These are phyloP conservation scores for Talaromyces sp. DNA, from an alignment of 2,329 filamentous ascomycete genomes.

Conservation along the genomic window DNA sequence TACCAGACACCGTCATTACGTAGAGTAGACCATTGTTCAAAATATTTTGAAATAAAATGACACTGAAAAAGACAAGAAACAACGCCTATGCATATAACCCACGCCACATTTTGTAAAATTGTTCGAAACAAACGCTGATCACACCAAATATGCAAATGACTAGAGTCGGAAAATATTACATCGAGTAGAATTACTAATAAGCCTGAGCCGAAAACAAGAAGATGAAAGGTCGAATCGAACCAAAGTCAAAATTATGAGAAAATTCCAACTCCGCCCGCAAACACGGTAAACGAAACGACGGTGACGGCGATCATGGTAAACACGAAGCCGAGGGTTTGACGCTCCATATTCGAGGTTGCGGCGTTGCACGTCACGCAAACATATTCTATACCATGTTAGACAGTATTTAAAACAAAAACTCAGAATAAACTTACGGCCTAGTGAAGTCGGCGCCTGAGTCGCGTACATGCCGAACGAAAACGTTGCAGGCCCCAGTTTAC, in stretches of 20 bases:
- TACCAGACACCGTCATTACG: not conserved
- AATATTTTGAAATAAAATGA: not conserved
- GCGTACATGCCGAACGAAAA: constrained; percentile 61
- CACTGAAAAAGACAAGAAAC: not conserved
- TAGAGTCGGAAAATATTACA: not conserved
- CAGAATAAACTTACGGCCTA: constrained; percentile 38
- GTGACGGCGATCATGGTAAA: constrained; percentile 53
- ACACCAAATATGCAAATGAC: not conserved
- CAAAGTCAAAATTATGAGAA: constrained; percentile 16
- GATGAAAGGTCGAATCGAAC: not conserved
- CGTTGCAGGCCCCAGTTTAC: constrained; percentile 50
- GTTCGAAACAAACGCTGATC: not conserved
- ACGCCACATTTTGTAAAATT: not conserved
- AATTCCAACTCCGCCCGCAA: constrained; percentile 38
- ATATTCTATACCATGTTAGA: constrained; percentile 24
- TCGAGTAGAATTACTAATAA: not conserved
- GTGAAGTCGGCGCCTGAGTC: constrained; percentile 47
- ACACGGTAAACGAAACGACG: constrained; percentile 53
- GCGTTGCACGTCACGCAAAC: constrained; percentile 53
- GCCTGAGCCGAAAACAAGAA: not conserved
- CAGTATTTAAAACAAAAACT: not conserved
- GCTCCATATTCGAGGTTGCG: constrained; percentile 49
- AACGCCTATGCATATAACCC: not conserved
- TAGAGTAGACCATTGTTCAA: not conserved
- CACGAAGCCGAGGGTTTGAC: constrained; percentile 52